These are phyloP conservation scores for Fragaria vesca DNA, from an alignment of 306 rosid genomes.

Conservation along the genomic window DNA sequence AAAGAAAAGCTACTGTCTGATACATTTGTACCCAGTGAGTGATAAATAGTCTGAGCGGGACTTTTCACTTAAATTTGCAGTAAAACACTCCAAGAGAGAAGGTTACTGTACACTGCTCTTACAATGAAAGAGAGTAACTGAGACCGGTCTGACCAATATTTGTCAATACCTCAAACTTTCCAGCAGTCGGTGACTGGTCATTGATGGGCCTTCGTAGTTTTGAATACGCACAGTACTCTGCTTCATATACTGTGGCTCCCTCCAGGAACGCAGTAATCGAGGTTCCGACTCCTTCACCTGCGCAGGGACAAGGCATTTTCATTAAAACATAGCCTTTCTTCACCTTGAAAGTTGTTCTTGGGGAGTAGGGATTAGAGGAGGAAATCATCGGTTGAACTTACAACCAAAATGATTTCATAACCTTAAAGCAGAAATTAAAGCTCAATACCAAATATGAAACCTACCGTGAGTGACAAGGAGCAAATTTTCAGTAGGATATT, in stretches of 20 bases:
- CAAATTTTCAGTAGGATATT: slow-evolving; percentile 63
- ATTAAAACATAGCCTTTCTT: background rate
- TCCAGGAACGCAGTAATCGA: slow-evolving; percentile 51
- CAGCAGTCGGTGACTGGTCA: slow-evolving; percentile 40
- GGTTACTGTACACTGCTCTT: background rate
- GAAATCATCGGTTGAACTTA: background rate
- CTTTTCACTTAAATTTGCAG: slow-evolving; percentile 10
- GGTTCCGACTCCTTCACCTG: slow-evolving; percentile 87
- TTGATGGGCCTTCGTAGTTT: slow-evolving; percentile 62
- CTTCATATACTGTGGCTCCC: slow-evolving; percentile 47
- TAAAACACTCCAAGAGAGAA: background rate
- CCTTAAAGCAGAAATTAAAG: background rate
- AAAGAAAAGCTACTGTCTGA: slow-evolving; percentile 4
- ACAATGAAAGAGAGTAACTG: slow-evolving; percentile 14
- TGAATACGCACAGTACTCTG: slow-evolving; percentile 68
- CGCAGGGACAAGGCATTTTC: background rate
- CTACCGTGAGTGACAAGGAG: slow-evolving; percentile 94
- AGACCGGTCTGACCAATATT: slow-evolving; percentile 44
- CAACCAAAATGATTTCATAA: background rate
- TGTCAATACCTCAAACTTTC: slow-evolving; percentile 57
- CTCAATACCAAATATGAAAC: background rate
- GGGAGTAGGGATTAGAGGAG: background rate
- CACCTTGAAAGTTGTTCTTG: background rate
- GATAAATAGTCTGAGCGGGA: background rate
- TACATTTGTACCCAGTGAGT: background rate